Conservation (phyloP, 1,284 basidiomycete genomes). For the Mixia osmundae region DNA sequence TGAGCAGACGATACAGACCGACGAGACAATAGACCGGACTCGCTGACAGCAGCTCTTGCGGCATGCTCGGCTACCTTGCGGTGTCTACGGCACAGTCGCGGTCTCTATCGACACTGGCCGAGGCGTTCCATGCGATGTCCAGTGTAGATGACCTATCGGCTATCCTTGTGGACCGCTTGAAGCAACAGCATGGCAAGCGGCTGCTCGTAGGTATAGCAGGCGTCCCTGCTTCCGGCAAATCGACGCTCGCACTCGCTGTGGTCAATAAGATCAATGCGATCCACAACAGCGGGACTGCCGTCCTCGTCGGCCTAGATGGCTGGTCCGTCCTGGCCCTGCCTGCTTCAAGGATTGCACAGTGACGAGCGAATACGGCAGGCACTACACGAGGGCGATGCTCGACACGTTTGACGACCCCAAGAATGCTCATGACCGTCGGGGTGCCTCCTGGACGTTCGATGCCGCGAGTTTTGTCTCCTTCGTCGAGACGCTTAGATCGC, state of each 20-base stretch:
- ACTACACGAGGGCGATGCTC: constrained; percentile 25
- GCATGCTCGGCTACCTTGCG: constrained; percentile 12
- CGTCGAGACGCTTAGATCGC: constrained; percentile 35
- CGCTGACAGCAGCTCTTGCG: constrained; percentile 12
- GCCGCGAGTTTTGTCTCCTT: constrained; percentile 37
- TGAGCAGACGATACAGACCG: constrained; percentile 15
- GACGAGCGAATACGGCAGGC: too few species aligned
- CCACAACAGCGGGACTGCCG: constrained; percentile 22
- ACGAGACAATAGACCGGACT: constrained; percentile 14
- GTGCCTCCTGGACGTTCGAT: constrained; percentile 27
- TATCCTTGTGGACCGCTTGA: too few species aligned
- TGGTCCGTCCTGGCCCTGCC: too few species aligned
- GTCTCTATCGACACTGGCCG: too few species aligned
- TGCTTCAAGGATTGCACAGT: too few species aligned
- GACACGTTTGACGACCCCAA: constrained; percentile 33
- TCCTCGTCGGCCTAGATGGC: constrained; percentile 53
- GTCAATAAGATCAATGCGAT: constrained; percentile 29
- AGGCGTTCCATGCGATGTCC: too few species aligned
- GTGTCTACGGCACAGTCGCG: too few species aligned
- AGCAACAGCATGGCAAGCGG: too few species aligned
- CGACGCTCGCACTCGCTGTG: constrained; percentile 38
- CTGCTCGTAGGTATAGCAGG: too few species aligned
- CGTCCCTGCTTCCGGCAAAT: constrained; percentile 64
- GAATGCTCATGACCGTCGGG: constrained; percentile 37
- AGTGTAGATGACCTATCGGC: too few species aligned